phyloP scores from a whole-genome alignment of 2,329 filamentous ascomycete genomes.

The Trichoderma cornu-damae region DNA sequence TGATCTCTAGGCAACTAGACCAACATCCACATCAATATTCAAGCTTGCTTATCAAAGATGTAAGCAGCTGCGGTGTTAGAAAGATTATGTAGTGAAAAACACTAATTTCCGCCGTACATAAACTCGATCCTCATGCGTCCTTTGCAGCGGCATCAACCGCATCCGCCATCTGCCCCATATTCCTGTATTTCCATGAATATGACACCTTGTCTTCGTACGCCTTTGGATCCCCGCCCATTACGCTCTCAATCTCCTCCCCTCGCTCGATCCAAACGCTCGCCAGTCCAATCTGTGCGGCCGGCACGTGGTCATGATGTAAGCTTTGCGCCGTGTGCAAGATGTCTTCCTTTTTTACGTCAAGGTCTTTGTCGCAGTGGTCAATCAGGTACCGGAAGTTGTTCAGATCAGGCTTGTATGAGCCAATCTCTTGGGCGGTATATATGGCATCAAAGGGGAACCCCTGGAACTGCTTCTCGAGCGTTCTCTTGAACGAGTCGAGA shows the following conservation, averaged over 20 bases:
- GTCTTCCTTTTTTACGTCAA: conserved; percentile 48
- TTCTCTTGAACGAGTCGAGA: conserved; percentile 29
- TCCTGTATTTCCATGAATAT: conserved; percentile 50
- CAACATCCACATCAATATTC: no score
- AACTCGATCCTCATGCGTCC: background rate
- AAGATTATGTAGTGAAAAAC: background rate
- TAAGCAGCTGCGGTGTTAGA: no score
- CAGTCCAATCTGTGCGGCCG: conserved; percentile 56
- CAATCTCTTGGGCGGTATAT: conserved; percentile 66
- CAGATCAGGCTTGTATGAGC: conserved; percentile 63
- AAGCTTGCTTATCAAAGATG: no score
- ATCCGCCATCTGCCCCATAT: conserved; percentile 56
- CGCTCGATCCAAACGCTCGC: conserved; percentile 62
- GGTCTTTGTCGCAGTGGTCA: conserved; percentile 44
- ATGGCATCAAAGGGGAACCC: conserved; percentile 55
- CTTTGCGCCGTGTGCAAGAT: conserved; percentile 66
- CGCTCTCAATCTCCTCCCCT: conserved; percentile 36
- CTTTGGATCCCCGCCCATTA: conserved; percentile 23
- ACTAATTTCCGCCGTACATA: no score
- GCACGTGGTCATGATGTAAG: conserved; percentile 61
- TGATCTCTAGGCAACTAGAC: no score
- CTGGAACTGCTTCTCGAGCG: conserved; percentile 36
- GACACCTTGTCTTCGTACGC: conserved; percentile 35
- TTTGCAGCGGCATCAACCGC: conserved; percentile 38
- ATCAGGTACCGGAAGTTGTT: conserved; percentile 64